Base-by-base conservation (phyloP, 441 rosid species). In the Populus hybrid region DNA sequence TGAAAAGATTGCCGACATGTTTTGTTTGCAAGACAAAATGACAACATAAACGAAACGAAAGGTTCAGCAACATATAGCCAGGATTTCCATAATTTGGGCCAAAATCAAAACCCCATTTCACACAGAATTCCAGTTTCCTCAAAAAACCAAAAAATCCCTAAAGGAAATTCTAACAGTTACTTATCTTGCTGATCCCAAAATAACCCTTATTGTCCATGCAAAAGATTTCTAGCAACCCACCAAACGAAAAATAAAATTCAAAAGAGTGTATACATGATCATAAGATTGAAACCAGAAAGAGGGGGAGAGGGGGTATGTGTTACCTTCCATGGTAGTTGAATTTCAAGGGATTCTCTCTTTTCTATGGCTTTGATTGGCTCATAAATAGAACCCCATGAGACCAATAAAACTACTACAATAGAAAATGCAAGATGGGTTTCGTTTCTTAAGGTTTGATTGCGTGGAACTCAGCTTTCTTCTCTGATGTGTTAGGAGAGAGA, bases 251-350 rank as follows among this genome's bases (percentile, higher is more conserved):
- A 29, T 29, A 29, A 29, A 29, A 29, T 3, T 8, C 3, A 24
- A 21, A 75, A 69, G 29, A 64, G 53, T 79, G 72, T 23, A 67
- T 3, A 71, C 71, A 68, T 35, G 76, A 80, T 73, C 77, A 21
- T 35, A 66, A 77, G 68, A 78, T 38, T 53, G 76, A 71, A 29
- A 29, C 31, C 31, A 20, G 20, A 6, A 18, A 18, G 69, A 65
- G 56, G 42, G 9, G 14, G n/a, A 5, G 63, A 69, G 3, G 6
- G 14, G 7, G 1, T 2, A 35, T 5, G 9, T 16, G 18, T 69
- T 74, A 87, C 87, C 90, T 86, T 80, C 89, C 90, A 86, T 86
- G 42, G 71, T 18, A 45, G 36, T 14, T 11, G 31, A 29, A 2
- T 3, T 2, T 3, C 31, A 29, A 29, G 31, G 31, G 31, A 29